A percentile compares a stretch with the other conserved stretches of the same genome.
Conservation (phyloP, 208 protist species). For the Crithidia acanthocephali region DNA sequence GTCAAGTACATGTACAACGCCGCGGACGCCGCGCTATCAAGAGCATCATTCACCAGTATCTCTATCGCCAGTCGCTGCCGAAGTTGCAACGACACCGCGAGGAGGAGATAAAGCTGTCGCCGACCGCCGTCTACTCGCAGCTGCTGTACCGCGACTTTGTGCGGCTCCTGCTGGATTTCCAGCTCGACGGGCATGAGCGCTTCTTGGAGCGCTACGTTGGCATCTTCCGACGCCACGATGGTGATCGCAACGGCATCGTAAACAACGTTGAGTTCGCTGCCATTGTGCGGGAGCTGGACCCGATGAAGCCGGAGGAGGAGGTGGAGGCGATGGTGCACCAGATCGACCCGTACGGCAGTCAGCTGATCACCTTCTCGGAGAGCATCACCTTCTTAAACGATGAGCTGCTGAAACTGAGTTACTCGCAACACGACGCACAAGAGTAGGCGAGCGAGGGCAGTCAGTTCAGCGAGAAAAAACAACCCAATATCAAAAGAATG, state of each 20-base stretch:
- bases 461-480: background rate
- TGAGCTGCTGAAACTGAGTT: slow-evolving; percentile 54
- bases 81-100: slow-evolving; percentile 27
- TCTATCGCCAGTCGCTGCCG: slow-evolving; percentile 43
- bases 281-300: slow-evolving; percentile 60
- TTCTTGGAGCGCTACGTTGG: slow-evolving; percentile 80
- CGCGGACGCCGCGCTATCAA: slow-evolving; percentile 71
- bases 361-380: slow-evolving; percentile 88
- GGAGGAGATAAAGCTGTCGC: slow-evolving; percentile 16
- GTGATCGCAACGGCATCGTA: slow-evolving; percentile 81
- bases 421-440: slow-evolving; percentile 12
- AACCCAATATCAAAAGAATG: too few species aligned
- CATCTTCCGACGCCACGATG: slow-evolving; percentile 77
- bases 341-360: slow-evolving; percentile 70
- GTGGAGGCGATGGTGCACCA: slow-evolving; percentile 59
- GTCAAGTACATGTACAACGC: slow-evolving; percentile 92
- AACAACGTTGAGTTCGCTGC: slow-evolving; percentile 67
- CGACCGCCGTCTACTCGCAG: slow-evolving; percentile 29
- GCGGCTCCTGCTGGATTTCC: slow-evolving; percentile 86
- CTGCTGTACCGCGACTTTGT: slow-evolving; percentile 77
- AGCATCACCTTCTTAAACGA: slow-evolving; percentile 73
- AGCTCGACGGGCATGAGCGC: slow-evolving; percentile 88
- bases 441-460: background rate
- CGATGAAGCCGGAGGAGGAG: slow-evolving; percentile 56
- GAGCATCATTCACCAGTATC: slow-evolving; percentile 54